Base-by-base conservation (phyloP, 2,329 filamentous ascomycete genomes). In the Kalmusia sp. region DNA sequence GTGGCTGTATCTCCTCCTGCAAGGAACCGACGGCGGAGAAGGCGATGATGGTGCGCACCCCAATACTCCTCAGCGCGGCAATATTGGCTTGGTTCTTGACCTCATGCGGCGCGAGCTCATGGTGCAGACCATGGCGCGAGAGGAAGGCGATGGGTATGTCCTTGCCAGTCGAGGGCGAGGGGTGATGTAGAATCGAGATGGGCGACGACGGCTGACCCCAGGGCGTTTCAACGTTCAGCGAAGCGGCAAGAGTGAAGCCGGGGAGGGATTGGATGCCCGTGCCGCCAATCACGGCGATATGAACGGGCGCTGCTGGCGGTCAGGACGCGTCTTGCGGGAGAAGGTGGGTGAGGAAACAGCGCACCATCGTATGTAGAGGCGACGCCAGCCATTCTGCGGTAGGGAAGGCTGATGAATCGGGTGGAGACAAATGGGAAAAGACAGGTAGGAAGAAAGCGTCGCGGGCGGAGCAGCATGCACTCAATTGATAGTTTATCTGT, bases 11-110 rank as follows among this genome's bases (percentile, higher is more conserved):
- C 70, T 92, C 86, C 80, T 97, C 95, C 73, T 90, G 91, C 72
- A 99, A 80, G 68, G 89, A 93, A 58, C 95, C 95, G 52, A 99
- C 95, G 43, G 95, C 95, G 60, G 89, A 93, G 81, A 99, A 99
- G 59, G 93, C 92, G 71, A 99, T 91, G 73, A 98, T 86, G 72
- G 87, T 90, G 69, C 93, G 88, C 39, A 98, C 95, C 62, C 95
- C 95, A 56, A 99, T 82, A 67, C 86, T 87, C 61, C 95, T 88
- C 58, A 99, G 83, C n/a, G 95, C 95, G n/a, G 95, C 93, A 69
- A 99, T 96, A 81, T 98, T 99, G 77, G 95, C 95, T 59, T 91
- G 91, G 62, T 88, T 86, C 54, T 93, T 92, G n/a, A 99, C 90
- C 78, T 99, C 95, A 72, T 97, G 93, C 0, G 95, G 95, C 5